Base-by-base conservation (phyloP, 2,329 filamentous ascomycete species). In the Cercospora nicotianae region DNA sequence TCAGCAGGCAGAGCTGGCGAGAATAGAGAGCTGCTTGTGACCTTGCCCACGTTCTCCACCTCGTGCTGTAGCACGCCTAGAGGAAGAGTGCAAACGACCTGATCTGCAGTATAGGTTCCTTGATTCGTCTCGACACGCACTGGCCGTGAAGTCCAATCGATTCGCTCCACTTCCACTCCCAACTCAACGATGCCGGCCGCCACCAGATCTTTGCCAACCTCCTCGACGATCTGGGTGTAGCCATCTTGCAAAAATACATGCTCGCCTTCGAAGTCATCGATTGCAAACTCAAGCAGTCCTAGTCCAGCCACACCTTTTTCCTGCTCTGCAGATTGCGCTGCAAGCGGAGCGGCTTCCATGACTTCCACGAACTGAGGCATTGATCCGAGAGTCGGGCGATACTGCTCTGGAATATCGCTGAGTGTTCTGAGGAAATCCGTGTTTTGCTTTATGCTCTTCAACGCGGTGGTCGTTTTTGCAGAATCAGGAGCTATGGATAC, bases 161-260 rank as follows among this genome's bases (percentile, higher is more conserved):
- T 70, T 9, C 48, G 51, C 26, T 65, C 30, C 6, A 75, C 70
- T 51, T 68, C 60, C 8, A 61, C 58, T 5, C 58, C 64, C n/a
- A 64, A 23, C 26, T 71, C 5, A 16, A 75, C 33, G 12, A 72
- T 16, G 6, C 60, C 57, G 4, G 63, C 31, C 6, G 48, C 28
- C n/a, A 72, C 36, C 8, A 75, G 42, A 26, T 69, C 66, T 63
- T 68, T 69, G 7, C 70, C 71, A 4, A 75, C 33, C 55, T 75
- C 70, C 3, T 73, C 60, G 5, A 73, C 57, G 13, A 75, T 36
- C n/a, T 69, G 68, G 6, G 64, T 65, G 55, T 75, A 75, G 5
- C 73, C 72, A 65, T 75, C 73, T 62, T 69, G 70, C 23, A 75
- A 59, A 59, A 75, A 74, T 8, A 73, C 72, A 45, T 75, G 73